Evolutionary conservation across 805 yeast genomes (phyloP).

Genomic region (Kodamaea jinghongensis): DNA sequence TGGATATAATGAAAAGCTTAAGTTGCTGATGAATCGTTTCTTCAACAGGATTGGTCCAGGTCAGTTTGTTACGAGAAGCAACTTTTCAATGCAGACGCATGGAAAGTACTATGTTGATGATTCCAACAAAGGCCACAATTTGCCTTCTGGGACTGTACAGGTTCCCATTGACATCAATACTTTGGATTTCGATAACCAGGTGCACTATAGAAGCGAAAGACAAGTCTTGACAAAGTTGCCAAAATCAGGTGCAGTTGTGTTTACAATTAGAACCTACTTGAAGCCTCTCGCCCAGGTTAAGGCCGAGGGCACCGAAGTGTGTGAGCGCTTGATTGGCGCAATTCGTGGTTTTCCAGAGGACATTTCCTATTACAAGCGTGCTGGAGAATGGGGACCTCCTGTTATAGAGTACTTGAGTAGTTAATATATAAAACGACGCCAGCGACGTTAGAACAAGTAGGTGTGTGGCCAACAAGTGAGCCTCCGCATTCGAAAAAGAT

Average conservation of each 20-base stretch:
- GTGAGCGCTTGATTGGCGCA: conserved; percentile 58
- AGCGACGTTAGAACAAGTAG: no score
- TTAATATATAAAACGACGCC: no score
- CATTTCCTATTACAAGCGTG: conserved; percentile 59
- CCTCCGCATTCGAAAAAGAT: no score
- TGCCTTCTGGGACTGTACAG: conserved; percentile 24
- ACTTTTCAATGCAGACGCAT: conserved; percentile 42
- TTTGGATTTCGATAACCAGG: conserved; percentile 37
- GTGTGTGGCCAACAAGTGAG: no score
- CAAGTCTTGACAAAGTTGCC: conserved; percentile 41
- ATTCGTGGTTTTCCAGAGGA: conserved; percentile 60
- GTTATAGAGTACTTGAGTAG: conserved; percentile 25
- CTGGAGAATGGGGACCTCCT: conserved; percentile 69
- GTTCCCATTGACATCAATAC: conserved; percentile 25
- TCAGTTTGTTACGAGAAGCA: conserved; percentile 38
- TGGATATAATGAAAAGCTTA: conserved; percentile 37
- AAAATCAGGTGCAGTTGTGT: conserved; percentile 35
- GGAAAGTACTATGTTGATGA: conserved; percentile 35
- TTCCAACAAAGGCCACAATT: conserved; percentile 38
- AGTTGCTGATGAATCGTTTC: conserved; percentile 40
- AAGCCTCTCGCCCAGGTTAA: conserved; percentile 34
- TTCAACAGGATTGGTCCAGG: conserved; percentile 35
- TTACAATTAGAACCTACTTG: conserved; percentile 41
- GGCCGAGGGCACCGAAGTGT: conserved; percentile 32
- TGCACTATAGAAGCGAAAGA: conserved; percentile 43